Percentiles rank a stretch among this genome's conserved stretches.
Evolutionary conservation across 2,329 filamentous ascomycete species (phyloP).

Genomic region (Pseudogymnoascus sp.): DNA sequence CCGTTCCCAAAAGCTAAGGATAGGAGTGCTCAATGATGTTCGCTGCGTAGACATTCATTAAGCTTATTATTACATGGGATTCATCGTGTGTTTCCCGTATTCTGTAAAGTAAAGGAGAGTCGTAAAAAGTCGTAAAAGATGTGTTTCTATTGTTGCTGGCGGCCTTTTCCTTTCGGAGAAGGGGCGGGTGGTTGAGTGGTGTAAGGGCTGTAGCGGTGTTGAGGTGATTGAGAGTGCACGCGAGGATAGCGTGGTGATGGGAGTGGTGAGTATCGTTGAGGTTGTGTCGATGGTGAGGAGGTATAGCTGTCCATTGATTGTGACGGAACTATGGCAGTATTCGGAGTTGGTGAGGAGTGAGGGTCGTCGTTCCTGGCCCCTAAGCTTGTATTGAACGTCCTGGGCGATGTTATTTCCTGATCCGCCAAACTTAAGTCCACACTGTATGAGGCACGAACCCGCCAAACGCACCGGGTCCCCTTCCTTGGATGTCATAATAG

Average conservation of each 20-base stretch:
- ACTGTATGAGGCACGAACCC: slow-evolving; percentile 31
- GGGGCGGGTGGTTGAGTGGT: slow-evolving; percentile 5
- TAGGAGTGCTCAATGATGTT: slow-evolving; percentile 3
- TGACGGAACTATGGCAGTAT: background rate
- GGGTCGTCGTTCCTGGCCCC: background rate
- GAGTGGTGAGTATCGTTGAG: slow-evolving; percentile 16
- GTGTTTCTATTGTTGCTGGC: slow-evolving; percentile 22
- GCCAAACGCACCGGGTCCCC: slow-evolving; percentile 26
- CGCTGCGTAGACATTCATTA: slow-evolving; percentile 14
- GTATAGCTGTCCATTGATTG: background rate
- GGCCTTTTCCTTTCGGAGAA: slow-evolving; percentile 25
- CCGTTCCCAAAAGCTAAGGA: slow-evolving; percentile 9
- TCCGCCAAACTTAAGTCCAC: slow-evolving; percentile 28
- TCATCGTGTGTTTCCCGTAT: background rate
- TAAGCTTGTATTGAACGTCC: background rate
- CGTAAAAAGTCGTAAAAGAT: background rate
- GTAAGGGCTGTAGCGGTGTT: slow-evolving; percentile 5
- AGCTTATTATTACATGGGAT: slow-evolving; percentile 7
- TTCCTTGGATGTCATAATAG: slow-evolving; percentile 22
- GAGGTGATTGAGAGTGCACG: background rate
- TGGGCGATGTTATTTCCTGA: slow-evolving; percentile 15
- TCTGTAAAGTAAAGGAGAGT: slow-evolving; percentile 8
- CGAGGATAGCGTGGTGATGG: slow-evolving; percentile 8
- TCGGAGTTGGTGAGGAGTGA: background rate
- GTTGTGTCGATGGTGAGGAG: slow-evolving; percentile 16